Conservation (phyloP, 2,329 filamentous ascomycete species). For the Penicillium griseofulvum region DNA sequence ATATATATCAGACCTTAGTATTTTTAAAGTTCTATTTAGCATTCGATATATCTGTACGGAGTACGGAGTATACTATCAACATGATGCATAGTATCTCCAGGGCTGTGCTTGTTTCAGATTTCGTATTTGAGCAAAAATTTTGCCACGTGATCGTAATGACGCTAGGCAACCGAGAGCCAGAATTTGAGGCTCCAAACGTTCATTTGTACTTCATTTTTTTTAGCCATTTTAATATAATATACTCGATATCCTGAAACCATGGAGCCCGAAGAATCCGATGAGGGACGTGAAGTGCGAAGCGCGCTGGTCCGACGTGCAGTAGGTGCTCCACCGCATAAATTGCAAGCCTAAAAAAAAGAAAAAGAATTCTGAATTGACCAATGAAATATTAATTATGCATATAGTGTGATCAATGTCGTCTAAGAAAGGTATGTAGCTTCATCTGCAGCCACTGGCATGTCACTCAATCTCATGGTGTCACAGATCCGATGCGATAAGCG, state of each 20-base stretch:
- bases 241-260: constrained; percentile 11
- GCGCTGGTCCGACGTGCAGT: constrained; percentile 29
- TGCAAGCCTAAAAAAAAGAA: not conserved
- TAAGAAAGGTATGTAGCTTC: constrained; percentile 31
- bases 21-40: no score
- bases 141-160: constrained; percentile 5
- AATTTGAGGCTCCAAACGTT: not conserved
- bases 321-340: constrained; percentile 18
- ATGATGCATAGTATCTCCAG: no score
- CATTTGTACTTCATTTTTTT: not conserved
- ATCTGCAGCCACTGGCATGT: not conserved
- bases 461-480: not conserved
- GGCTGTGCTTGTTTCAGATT: no score
- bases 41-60: no score
- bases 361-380: not conserved
- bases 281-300: constrained; percentile 19
- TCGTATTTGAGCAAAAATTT: not conserved
- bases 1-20: no score
- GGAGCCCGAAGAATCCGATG: constrained; percentile 33
- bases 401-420: constrained; percentile 37
- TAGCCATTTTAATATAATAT: not conserved
- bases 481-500: constrained; percentile 46
- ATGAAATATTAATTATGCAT: not conserved
- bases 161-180: not conserved
- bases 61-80: no score